These are phyloP conservation scores for Lippia alba DNA, from an alignment of 305 asterid species.

Conservation along the genomic window DNA sequence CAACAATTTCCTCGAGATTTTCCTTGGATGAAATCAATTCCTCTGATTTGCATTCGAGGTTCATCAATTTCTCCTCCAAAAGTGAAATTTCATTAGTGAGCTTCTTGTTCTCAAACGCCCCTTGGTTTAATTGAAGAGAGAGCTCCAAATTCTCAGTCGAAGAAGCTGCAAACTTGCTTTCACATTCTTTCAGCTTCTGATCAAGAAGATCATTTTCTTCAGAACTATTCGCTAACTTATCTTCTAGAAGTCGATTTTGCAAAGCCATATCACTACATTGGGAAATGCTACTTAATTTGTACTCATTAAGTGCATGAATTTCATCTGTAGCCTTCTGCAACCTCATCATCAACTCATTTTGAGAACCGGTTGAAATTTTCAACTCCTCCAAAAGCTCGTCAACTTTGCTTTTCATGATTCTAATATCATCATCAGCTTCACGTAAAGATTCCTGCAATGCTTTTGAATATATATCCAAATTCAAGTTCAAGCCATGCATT, in stretches of 20 bases:
- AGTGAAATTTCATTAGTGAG: constrained; percentile 57
- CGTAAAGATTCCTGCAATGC: constrained; percentile 61
- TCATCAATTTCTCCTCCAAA: constrained; percentile 52
- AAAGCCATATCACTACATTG: constrained; percentile 63
- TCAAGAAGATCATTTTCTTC: constrained; percentile 63
- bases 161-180: constrained; percentile 70
- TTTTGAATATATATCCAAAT: constrained; percentile 82
- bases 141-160: constrained; percentile 70
- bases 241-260: constrained; percentile 74
- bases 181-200: constrained; percentile 64
- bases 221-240: constrained; percentile 52
- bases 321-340: constrained; percentile 75
- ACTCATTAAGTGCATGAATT: constrained; percentile 61
- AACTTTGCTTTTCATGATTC: constrained; percentile 47
- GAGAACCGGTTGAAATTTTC: constrained; percentile 62
- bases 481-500: constrained; percentile 70
- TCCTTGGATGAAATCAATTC: constrained; percentile 62
- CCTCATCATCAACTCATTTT: constrained; percentile 59
- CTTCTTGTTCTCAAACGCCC: constrained; percentile 52
- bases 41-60: constrained; percentile 56
- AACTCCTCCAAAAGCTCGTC: constrained; percentile 66
- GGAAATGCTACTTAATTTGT: constrained; percentile 63
- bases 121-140: constrained; percentile 60
- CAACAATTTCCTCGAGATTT: constrained; percentile 52
- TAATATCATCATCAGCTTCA: constrained; percentile 59